Base-by-base conservation (phyloP, 2,329 filamentous ascomycete species). In the Cordyceps farinosa region DNA sequence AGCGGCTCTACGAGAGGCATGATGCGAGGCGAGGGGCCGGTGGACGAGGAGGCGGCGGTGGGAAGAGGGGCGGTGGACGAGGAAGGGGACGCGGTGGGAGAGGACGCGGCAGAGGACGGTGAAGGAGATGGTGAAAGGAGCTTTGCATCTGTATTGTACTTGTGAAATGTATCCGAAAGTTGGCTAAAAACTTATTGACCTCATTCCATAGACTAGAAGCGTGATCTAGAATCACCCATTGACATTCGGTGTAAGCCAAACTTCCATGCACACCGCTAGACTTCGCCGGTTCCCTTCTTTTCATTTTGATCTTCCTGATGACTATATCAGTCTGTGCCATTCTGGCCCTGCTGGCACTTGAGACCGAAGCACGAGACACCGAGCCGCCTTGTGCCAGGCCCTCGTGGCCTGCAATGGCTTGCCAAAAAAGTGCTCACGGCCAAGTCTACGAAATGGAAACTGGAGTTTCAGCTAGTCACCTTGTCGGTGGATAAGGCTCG, bases 1-100 rank as follows among this genome's bases (percentile, higher is more conserved):
- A 96, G 75, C 86, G 78, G 73, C 71, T 97, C 44, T 92, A 87
- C 70, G 85, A 88, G 70, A 77, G 85, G 58, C 82, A 83, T 67
- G 80, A 72, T 67, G 78, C 70, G 65, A 76, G 71, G 22, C 22
- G 60, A 71, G 74, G 51, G 74, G 76, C 9, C 74, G 73, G 76
- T 9, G 74, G 73, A 40, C 75, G 78, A 52, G 74, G 76, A 27
- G 75, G 76, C 30, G 76, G 74, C n/a, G 70, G 76, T 67, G 75
- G 80, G n/a, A 73, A 81, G 13, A 74, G 80, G 9, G 73, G 80
- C 55, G 72, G 79, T 34, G 71, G 75, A 17, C 73, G 78, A 9
- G 72, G 74, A 3, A 71, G 58, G 65, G 71, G 53, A 67, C 73
- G 42, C 67, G 66, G 66, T 15, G 66, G 66, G 9, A 53, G 65